These are phyloP conservation scores for Trichoderma gracile DNA, from an alignment of 2,329 filamentous ascomycete genomes.

Conservation along the genomic window DNA sequence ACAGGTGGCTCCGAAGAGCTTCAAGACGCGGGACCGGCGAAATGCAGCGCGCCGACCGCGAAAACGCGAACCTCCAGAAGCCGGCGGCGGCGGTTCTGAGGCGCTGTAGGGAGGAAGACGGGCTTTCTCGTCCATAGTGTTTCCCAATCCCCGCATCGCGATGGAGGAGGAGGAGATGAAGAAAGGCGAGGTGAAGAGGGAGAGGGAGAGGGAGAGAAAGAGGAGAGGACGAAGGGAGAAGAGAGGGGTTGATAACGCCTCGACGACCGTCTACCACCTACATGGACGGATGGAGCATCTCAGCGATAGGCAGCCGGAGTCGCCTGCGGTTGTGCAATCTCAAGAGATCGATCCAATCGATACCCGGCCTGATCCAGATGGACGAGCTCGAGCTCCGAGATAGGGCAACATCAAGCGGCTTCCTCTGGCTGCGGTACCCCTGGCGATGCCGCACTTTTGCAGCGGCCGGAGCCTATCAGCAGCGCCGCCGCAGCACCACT, in stretches of 20 bases:
- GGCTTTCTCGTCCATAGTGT: conserved; percentile 44
- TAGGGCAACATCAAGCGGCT: background rate
- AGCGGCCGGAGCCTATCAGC: background rate
- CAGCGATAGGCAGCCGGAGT: too few species aligned
- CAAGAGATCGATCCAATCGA: background rate
- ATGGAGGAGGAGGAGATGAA: background rate
- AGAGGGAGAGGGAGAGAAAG: background rate
- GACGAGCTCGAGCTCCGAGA: background rate
- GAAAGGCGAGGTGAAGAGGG: background rate
- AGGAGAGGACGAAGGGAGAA: background rate
- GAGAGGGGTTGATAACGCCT: background rate
- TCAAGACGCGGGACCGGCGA: conserved; percentile 48
- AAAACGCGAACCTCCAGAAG: conserved; percentile 21
- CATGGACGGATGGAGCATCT: background rate
- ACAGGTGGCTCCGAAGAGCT: conserved; percentile 47
- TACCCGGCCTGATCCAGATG: too few species aligned
- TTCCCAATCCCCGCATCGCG: background rate
- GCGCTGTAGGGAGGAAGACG: conserved; percentile 49
- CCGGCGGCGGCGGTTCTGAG: conserved; percentile 33
- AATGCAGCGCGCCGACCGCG: conserved; percentile 35
- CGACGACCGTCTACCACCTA: background rate
- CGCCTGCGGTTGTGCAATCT: background rate
- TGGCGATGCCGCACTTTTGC: background rate
- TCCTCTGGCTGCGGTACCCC: background rate
- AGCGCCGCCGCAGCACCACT: background rate